Percentiles rank a stretch among this genome's conserved stretches.
Evolutionary conservation across 495 filamentous ascomycete species (phyloP).

Genomic region (Sordaria brevicollis): DNA sequence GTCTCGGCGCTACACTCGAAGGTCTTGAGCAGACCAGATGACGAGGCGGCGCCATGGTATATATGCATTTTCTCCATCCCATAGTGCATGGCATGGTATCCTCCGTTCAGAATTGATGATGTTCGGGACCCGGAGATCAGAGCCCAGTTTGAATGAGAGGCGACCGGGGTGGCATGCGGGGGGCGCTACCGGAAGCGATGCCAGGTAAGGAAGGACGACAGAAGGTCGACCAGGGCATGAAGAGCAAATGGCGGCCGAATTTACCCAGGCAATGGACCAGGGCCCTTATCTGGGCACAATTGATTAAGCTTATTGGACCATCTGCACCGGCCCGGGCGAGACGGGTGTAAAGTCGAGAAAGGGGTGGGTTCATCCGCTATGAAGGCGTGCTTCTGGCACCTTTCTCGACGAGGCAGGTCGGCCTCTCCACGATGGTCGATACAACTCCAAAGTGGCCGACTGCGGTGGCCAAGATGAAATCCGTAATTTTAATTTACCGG

Average conservation of each 20-base stretch:
- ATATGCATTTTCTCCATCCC: neutral
- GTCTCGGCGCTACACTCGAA: neutral
- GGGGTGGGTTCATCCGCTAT: neutral
- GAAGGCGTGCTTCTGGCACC: neutral
- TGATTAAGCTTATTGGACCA: slow-evolving; percentile 15
- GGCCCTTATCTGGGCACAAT: slow-evolving; percentile 15
- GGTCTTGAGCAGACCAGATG: neutral
- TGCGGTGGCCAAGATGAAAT: neutral
- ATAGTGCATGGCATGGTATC: neutral
- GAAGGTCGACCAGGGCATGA: neutral
- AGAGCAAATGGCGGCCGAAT: slow-evolving; percentile 15
- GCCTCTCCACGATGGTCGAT: neutral
- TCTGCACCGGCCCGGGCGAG: neutral
- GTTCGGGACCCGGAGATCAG: neutral
- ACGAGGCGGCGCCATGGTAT: neutral
- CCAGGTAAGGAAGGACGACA: neutral
- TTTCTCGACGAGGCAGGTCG: slow-evolving; percentile 22
- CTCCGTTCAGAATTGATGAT: neutral
- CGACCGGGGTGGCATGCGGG: neutral
- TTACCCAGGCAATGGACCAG: slow-evolving; percentile 12
- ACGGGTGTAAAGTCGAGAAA: neutral
- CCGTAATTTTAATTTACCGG: neutral
- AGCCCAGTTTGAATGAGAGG: neutral
- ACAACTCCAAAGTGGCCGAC: neutral
- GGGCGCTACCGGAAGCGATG: neutral